Conservation (phyloP, 2,329 filamentous ascomycete species). For the Juglanconis juglandina region DNA sequence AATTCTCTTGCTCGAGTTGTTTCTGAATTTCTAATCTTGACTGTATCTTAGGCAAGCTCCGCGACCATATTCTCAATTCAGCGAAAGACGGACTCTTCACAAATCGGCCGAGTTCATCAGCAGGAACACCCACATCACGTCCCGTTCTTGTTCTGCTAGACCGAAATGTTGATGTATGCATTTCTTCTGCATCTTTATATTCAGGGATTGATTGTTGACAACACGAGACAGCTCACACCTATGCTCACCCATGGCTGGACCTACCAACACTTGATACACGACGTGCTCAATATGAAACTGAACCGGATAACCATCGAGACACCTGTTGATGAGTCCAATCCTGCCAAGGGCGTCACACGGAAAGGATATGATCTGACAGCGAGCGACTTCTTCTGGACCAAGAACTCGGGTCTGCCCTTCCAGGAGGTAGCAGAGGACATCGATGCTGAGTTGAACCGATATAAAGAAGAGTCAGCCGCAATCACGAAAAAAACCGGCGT, state of each 20-base stretch:
- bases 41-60: slow-evolving; percentile 57
- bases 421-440: slow-evolving; percentile 44
- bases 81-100: slow-evolving; percentile 95
- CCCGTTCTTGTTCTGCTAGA: slow-evolving; percentile 93
- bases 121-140: slow-evolving; percentile 66
- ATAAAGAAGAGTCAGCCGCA: slow-evolving; percentile 91
- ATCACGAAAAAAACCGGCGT: slow-evolving; percentile 95
- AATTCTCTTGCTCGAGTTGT: not conserved
- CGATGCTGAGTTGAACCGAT: slow-evolving; percentile 86
- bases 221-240: slow-evolving; percentile 59
- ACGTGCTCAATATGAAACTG: slow-evolving; percentile 59
- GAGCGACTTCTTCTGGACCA: slow-evolving; percentile 94
- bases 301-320: slow-evolving; percentile 94
- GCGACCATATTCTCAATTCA: slow-evolving; percentile 91
- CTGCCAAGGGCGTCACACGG: slow-evolving; percentile 72
- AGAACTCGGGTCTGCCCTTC: slow-evolving; percentile 86
- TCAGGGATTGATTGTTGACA: not conserved
- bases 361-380: slow-evolving; percentile 86
- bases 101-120: slow-evolving; percentile 55
- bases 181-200: not conserved
- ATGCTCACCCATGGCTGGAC: slow-evolving; percentile 94
- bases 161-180: slow-evolving; percentile 71
- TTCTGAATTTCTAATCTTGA: not conserved
- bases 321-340: slow-evolving; percentile 72
- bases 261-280: slow-evolving; percentile 78